These are phyloP conservation scores for Alternaria dauci DNA, from an alignment of 2,329 filamentous ascomycete species.

Conservation along the genomic window DNA sequence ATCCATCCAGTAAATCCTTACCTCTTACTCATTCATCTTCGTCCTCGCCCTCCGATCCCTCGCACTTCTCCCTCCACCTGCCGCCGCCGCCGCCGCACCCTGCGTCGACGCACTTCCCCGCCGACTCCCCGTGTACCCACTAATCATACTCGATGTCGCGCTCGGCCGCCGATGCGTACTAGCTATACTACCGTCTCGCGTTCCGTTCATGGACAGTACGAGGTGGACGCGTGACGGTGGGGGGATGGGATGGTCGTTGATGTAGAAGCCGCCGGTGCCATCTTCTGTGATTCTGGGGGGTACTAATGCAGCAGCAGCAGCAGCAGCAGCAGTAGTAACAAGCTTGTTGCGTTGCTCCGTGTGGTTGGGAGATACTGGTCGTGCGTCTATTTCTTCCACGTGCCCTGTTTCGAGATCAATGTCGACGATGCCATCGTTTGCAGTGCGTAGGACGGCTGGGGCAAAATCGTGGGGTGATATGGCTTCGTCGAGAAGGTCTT, in stretches of 20 bases:
- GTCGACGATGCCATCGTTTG: constrained; percentile 3
- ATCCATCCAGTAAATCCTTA: background rate
- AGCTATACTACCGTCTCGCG: constrained; percentile 21
- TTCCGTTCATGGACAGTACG: constrained; percentile 13
- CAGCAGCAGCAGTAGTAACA: background rate
- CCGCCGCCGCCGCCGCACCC: background rate
- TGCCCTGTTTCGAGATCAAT: constrained; percentile 24
- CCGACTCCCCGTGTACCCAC: background rate
- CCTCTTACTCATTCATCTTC: constrained; percentile 14
- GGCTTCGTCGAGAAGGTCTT: constrained; percentile 15
- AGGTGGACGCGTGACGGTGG: constrained; percentile 24
- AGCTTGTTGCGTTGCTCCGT: constrained; percentile 7
- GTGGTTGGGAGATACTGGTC: constrained; percentile 14
- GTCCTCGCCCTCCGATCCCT: constrained; percentile 34
- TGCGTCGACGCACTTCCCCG: constrained; percentile 6
- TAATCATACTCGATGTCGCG: constrained; percentile 16
- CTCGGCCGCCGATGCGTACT: constrained; percentile 15
- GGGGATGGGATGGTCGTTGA: constrained; percentile 20
- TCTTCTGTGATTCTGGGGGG: constrained; percentile 18
- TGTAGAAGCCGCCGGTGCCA: constrained; percentile 27
- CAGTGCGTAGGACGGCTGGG: constrained; percentile 3
- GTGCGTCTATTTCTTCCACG: background rate
- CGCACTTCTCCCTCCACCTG: constrained; percentile 37
- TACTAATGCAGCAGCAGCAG: no score
- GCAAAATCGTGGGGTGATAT: constrained; percentile 30